Conservation (phyloP, 257 asterid species). For the Thymus quinquecostatus region DNA sequence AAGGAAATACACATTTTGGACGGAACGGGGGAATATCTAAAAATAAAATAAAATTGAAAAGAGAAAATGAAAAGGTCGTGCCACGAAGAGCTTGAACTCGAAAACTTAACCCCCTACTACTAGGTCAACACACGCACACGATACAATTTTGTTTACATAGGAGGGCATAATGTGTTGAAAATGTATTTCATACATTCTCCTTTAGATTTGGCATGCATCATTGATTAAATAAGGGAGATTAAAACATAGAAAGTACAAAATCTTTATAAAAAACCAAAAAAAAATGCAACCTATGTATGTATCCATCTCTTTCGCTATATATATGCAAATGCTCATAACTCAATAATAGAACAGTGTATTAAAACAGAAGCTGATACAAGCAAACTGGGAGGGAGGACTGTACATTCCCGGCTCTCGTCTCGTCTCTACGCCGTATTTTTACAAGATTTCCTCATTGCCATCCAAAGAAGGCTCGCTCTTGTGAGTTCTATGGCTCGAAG, state of each 20-base stretch:
- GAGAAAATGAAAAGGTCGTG: background rate
- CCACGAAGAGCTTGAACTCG: no score
- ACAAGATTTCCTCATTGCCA: constrained; percentile 18
- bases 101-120: no score
- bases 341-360: constrained; percentile 29
- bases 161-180: constrained; percentile 3
- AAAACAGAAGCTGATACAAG: constrained; percentile 29
- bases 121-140: no score
- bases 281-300: constrained; percentile 31
- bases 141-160: no score
- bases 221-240: background rate
- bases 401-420: constrained; percentile 35
- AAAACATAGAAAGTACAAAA: background rate
- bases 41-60: background rate
- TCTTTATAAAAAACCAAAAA: background rate
- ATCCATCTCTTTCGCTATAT: constrained; percentile 25
- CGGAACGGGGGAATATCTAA: no score
- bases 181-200: background rate
- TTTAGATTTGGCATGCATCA: constrained; percentile 19
- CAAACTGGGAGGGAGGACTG: constrained; percentile 24
- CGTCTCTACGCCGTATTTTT: constrained; percentile 1
- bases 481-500: constrained; percentile 32
- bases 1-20: no score
- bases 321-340: constrained; percentile 32
- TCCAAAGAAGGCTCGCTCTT: constrained; percentile 30